Evolutionary conservation across 2,329 filamentous ascomycete species (phyloP).

Genomic region (Exophiala dermatitidis): DNA sequence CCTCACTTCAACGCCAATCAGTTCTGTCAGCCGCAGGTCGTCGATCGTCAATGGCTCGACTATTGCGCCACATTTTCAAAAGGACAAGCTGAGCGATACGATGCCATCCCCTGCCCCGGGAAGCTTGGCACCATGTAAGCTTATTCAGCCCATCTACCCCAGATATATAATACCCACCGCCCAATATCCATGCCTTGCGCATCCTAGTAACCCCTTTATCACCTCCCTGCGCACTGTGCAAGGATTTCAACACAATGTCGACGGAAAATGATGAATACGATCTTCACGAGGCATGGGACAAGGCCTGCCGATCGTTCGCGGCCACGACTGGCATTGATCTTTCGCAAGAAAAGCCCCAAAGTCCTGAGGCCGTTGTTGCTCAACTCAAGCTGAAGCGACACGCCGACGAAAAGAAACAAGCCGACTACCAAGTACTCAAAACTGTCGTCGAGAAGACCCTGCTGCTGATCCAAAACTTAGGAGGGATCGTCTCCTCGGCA

Average conservation of each 20-base stretch:
- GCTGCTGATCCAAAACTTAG: background rate
- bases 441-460: background rate
- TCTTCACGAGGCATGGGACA: background rate
- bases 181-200: background rate
- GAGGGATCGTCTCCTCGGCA: background rate
- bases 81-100: background rate
- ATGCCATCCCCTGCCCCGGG: background rate
- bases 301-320: conserved; percentile 1
- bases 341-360: background rate
- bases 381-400: conserved; percentile 1
- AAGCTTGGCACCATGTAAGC: background rate
- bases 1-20: too few relatives aligned
- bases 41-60: background rate
- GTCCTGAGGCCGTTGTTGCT: background rate
- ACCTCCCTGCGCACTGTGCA: background rate
- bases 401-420: background rate
- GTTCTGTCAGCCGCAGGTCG: background rate
- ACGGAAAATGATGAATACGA: background rate
- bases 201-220: background rate
- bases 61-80: background rate
- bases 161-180: background rate
- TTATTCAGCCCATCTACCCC: background rate
- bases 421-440: background rate
- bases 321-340: background rate
- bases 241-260: background rate